These are phyloP conservation scores for Curvularia lunata DNA, from an alignment of 2,329 filamentous ascomycete species.

Conservation along the genomic window DNA sequence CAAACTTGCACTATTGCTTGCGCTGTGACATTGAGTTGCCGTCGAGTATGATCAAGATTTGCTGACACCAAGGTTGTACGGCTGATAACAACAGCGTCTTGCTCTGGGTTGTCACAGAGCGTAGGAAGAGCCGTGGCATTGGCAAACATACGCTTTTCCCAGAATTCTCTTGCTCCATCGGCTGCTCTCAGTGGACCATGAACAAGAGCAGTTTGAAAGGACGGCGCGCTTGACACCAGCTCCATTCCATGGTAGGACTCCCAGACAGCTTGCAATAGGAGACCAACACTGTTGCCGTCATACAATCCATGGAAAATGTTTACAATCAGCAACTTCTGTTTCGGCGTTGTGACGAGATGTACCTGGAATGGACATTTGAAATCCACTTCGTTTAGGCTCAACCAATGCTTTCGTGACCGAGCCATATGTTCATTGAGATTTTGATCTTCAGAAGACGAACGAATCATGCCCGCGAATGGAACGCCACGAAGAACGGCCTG, in stretches of 20 bases:
- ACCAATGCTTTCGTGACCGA: slow-evolving; percentile 59
- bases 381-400: slow-evolving; percentile 57
- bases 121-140: slow-evolving; percentile 43
- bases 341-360: slow-evolving; percentile 48
- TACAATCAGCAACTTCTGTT: slow-evolving; percentile 59
- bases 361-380: slow-evolving; percentile 62
- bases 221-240: slow-evolving; percentile 50
- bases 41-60: slow-evolving; percentile 55
- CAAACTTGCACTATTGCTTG: slow-evolving; percentile 78
- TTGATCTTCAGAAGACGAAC: slow-evolving; percentile 33
- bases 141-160: slow-evolving; percentile 63
- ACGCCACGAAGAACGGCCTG: slow-evolving; percentile 69
- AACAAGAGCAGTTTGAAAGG: slow-evolving; percentile 71
- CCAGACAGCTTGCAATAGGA: slow-evolving; percentile 68
- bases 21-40: slow-evolving; percentile 72
- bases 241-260: slow-evolving; percentile 55
- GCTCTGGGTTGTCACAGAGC: slow-evolving; percentile 26
- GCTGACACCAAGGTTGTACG: slow-evolving; percentile 57
- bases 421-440: slow-evolving; percentile 36
- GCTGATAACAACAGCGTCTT: slow-evolving; percentile 29
- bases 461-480: slow-evolving; percentile 8
- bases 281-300: slow-evolving; percentile 77
- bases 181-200: slow-evolving; percentile 68
- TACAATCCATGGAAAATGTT: slow-evolving; percentile 87
- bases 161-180: slow-evolving; percentile 67